Evolutionary conservation across 805 yeast species (phyloP).

Genomic region (Nakazawaea ambrosiae): DNA sequence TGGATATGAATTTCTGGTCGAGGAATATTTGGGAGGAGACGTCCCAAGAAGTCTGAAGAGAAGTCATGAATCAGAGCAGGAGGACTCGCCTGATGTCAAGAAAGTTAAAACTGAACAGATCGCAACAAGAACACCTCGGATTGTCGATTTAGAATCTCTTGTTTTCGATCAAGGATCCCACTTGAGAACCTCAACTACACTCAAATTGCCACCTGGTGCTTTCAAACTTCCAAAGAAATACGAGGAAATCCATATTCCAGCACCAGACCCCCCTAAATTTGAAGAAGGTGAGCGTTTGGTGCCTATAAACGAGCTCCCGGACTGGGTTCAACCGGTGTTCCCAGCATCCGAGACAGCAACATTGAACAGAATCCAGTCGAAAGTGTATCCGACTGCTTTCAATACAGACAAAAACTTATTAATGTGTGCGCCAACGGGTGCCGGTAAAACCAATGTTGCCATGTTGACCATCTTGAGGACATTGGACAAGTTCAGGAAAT

Average conservation of each 20-base stretch:
- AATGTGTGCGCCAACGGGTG: constrained; percentile 97
- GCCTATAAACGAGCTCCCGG: constrained; percentile 58
- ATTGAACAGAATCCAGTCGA: constrained; percentile 79
- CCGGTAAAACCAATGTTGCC: constrained; percentile 97
- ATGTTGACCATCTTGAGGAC: constrained; percentile 70
- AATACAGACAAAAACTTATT: constrained; percentile 62
- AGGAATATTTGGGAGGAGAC: constrained; percentile 26
- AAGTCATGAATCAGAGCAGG: constrained; percentile 8
- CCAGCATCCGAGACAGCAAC: constrained; percentile 56
- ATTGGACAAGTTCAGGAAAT: constrained; percentile 43
- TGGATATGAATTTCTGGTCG: constrained; percentile 33
- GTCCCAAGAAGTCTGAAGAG: constrained; percentile 17
- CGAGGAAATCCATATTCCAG: constrained; percentile 90
- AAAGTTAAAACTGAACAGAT: constrained; percentile 2
- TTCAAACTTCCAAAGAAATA: constrained; percentile 70
- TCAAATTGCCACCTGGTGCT: constrained; percentile 78
- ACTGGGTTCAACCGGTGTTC: constrained; percentile 77
- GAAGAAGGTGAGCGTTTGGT: constrained; percentile 37
- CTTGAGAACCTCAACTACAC: constrained; percentile 56
- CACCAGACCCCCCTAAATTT: constrained; percentile 50
- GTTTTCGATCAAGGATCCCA: constrained; percentile 70
- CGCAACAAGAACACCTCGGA: constrained; percentile 33
- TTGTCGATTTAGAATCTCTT: constrained; percentile 57
- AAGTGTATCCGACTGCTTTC: constrained; percentile 76
- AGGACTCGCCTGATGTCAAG: constrained; percentile 9